phyloP scores from a whole-genome alignment of 169 alveolate species.

The Plasmodium falciparum region DNA sequence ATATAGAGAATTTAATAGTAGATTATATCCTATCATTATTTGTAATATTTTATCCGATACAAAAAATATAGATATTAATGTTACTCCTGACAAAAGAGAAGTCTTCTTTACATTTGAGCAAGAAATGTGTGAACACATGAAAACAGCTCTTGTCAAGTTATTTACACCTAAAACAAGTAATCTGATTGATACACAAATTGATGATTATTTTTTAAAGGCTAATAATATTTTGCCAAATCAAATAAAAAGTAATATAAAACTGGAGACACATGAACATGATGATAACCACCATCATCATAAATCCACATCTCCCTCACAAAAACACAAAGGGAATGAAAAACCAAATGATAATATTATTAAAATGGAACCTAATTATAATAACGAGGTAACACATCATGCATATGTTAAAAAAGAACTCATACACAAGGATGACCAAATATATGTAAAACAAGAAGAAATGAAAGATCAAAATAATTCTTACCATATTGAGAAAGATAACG shows the following conservation, averaged over 20 bases:
- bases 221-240: conserved; percentile 11
- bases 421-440: too few species aligned
- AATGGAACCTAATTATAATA: too few species aligned
- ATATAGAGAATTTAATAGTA: conserved; percentile 83
- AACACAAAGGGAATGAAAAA: too few species aligned
- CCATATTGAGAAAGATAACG: too few species aligned
- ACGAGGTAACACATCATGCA: too few species aligned
- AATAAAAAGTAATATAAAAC: background rate
- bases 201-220: conserved; percentile 47
- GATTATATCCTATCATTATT: conserved; percentile 77
- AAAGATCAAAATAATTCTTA: too few species aligned
- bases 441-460: too few species aligned
- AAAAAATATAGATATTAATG: conserved; percentile 81
- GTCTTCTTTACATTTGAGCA: conserved; percentile 81
- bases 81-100: conserved; percentile 85
- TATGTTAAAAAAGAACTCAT: too few species aligned
- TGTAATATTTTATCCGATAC: conserved; percentile 78
- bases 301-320: too few species aligned
- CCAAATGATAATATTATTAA: too few species aligned
- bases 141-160: conserved; percentile 22
- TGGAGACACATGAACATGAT: background rate
- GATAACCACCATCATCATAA: background rate
- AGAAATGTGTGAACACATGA: conserved; percentile 56
- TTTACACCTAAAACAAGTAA: conserved; percentile 44
- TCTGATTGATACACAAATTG: conserved; percentile 57